Evolutionary conservation across 2,329 filamentous ascomycete genomes (phyloP).

Genomic region (Neonectria coccinea): DNA sequence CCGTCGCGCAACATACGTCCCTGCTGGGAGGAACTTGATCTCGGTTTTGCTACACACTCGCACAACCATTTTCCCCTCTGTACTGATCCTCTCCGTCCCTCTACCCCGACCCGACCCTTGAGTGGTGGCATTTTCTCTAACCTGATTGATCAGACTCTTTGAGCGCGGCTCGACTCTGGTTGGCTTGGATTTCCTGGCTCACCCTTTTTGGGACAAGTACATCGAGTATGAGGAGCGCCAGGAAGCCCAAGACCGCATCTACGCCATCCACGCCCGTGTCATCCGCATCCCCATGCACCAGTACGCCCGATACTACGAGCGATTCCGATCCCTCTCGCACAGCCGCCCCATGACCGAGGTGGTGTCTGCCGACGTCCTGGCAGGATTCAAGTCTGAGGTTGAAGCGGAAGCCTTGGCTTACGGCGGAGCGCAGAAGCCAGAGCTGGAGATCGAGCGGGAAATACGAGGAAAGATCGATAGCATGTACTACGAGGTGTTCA

Average conservation of each 20-base stretch:
- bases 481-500: conserved; percentile 84
- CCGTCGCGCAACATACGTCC: conserved; percentile 51
- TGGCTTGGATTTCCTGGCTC: conserved; percentile 91
- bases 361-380: conserved; percentile 74
- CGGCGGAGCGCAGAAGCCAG: conserved; percentile 68
- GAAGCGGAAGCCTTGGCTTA: conserved; percentile 70
- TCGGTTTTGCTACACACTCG: conserved; percentile 64
- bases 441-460: conserved; percentile 85
- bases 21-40: conserved; percentile 52
- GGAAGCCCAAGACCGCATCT: conserved; percentile 86
- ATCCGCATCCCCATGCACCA: conserved; percentile 95
- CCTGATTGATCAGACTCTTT: conserved; percentile 77
- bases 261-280: conserved; percentile 83
- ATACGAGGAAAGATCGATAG: conserved; percentile 83
- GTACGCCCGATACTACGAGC: conserved; percentile 94
- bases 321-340: conserved; percentile 83
- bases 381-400: conserved; percentile 77
- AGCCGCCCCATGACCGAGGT: conserved; percentile 79
- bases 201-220: conserved; percentile 99
- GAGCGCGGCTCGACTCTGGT: conserved; percentile 88
- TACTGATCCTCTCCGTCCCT: conserved; percentile 66
- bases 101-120: conserved; percentile 51
- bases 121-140: conserved; percentile 45
- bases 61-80: conserved; percentile 63
- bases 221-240: conserved; percentile 95